A percentile compares a stretch with the other conserved stretches of the same genome.
Conservation (phyloP, 164 flowering plant genomes). For the Kalanchoe fedtschenkoi region DNA sequence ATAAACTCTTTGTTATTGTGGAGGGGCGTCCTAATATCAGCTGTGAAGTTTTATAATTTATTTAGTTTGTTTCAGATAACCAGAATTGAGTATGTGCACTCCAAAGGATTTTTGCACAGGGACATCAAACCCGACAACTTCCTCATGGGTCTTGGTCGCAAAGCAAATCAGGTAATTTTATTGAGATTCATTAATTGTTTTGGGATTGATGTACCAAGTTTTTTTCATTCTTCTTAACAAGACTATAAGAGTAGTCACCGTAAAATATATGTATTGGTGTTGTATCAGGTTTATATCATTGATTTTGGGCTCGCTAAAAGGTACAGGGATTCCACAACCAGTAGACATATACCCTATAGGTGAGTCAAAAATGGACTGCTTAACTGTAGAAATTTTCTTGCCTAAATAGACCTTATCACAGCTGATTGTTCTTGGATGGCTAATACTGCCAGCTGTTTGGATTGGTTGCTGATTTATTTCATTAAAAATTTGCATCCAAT, state of each 20-base stretch:
- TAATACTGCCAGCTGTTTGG: too few relatives aligned
- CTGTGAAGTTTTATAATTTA: neutral
- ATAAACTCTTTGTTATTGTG: too few relatives aligned
- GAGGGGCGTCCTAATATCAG: too few relatives aligned
- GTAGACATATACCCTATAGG: constrained; percentile 97
- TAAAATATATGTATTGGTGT: neutral
- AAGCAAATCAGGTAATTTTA: constrained; percentile 83
- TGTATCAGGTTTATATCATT: constrained; percentile 73
- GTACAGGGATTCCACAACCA: constrained; percentile 76
- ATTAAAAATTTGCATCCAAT: neutral
- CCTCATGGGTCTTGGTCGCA: constrained; percentile 96
- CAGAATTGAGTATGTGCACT: constrained; percentile 85
- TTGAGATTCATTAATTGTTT: neutral
- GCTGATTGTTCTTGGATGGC: too few relatives aligned
- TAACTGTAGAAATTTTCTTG: neutral
- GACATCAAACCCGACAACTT: constrained; percentile 98
- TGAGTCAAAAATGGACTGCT: constrained; percentile 6
- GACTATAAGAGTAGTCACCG: neutral
- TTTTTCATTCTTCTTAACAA: neutral
- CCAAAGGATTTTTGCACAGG: constrained; percentile 89
- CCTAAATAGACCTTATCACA: neutral
- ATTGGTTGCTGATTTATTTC: neutral
- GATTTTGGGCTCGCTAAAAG: constrained; percentile 99
- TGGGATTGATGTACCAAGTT: neutral
- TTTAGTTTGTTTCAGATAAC: constrained; percentile 42